Evolutionary conservation across 2,329 filamentous ascomycete species (phyloP), one percentile per base, ranked within the genome.

Genomic region (Talaromyces albobiverticillius): DNA sequence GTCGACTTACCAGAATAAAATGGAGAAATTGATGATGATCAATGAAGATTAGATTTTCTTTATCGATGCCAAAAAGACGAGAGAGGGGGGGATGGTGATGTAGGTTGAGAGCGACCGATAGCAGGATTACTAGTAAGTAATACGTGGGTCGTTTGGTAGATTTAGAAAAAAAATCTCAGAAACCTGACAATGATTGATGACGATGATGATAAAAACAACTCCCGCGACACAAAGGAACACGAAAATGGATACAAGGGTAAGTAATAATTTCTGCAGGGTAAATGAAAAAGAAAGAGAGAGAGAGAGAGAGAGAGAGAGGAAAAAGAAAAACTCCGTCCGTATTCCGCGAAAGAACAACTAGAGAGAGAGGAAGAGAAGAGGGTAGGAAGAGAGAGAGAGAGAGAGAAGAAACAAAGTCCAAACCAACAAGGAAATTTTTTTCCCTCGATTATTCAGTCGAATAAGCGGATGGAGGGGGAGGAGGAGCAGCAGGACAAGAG

Each of bases 221-320:
- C 60, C 61, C 55, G 59, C 61, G 56, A 64, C 59, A 62, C 47
- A 36, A 59, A 58, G 50, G 59, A 47, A 58, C 54, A 56, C 59
- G 50, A 62, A 62, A 51, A 51, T 34, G 54, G 54, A 59, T 57
- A 59, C 48, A 51, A 58, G 59, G 51, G 58, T 47, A 56, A 63
- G 63, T 59, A 60, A 61, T 62, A 65, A 68, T 25, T 61, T 61
- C 60, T 64, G 60, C 58, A 55, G 61, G 65, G 48, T 46, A 46
- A 59, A 49, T 62, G 58, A 56, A 57, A 56, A 53, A 48, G 59
- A 57, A 56, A 53, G 54, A 56, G 25, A 61, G 54, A 47, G 34
- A 58, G 47, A 63, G 59, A 57, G 56, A 55, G 53, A n/a, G n/a
- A n/a, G n/a, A 29, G 26, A 29, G 26, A 29, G 46, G 59, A 57